Evolutionary conservation across 2,329 filamentous ascomycete genomes (phyloP), one percentile per base, ranked within the genome.

Genomic region (Trichoderma guizhouense): DNA sequence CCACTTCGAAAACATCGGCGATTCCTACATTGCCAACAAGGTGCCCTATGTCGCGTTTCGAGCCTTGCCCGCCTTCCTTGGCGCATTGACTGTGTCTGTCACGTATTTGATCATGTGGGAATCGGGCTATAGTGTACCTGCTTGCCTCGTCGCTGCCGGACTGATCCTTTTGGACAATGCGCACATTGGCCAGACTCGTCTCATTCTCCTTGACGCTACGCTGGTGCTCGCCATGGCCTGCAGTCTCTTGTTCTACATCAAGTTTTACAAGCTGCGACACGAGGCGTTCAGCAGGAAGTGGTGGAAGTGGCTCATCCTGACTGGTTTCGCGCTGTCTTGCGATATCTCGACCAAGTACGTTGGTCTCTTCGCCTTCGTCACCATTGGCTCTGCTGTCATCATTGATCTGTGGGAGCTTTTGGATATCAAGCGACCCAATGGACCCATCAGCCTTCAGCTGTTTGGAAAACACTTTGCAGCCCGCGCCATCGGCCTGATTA

Each of bases 41-140:
- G 95, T 99, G 55, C 96, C 96, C 47, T 99, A 99, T 82, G 93
- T 99, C 74, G 95, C 96, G 74, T 97, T 97, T 85, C 93, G 96
- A 77, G 92, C 95, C 60, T 89, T 99, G 86, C 96, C 96, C 55
- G 96, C 96, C 72, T 89, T 96, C 64, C 90, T 98, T 76, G 96
- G 96, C 75, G 92, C 96, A 71, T 85, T 99, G 76, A 99, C 96
- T 12, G 94, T 99, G 66, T 92, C 95, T n/a, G 92, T 95, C 62
- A 91, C 93, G 71, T 99, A 97, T 83, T 84, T 97, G 80, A 99
- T 97, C 82, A 99, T 99, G 96, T 99, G 96, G 96, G 96, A 99
- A 84, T 98, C 96, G 64, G 96, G 95, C 74, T 99, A 99, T 84
- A 97, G 94, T 75, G 86, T 99, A 55, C 96, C 96, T 12, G 96